Evolutionary conservation across 805 yeast species (phyloP), one percentile per base, ranked within the genome.

Genomic region (Scheffersomyces amazonensis): DNA sequence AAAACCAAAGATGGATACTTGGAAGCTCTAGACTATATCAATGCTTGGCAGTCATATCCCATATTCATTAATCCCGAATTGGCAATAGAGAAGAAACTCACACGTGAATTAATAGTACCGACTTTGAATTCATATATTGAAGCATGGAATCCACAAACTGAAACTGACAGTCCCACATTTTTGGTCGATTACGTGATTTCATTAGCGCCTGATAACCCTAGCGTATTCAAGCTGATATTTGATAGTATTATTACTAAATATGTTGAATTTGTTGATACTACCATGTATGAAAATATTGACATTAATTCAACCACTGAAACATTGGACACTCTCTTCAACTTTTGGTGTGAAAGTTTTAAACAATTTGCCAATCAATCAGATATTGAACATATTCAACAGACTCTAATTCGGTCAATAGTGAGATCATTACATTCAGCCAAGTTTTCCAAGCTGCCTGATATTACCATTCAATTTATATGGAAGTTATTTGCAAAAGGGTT

Each of bases 141-240:
- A 4, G 21, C 35, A 12, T 56, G 61, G 62, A 17, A n/a, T 2
- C 55, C 58, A 4, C 37, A 42, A 4, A 33, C 25, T 7, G 16
- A 31, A 9, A 13, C 3, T 2, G 21, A 21, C 2, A 38, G 47
- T 20, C 58, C 46, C 13, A 33, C 50, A 10, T 39, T 32, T 25
- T 28, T 56, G 12, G 41, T 58, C 1, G 60, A 58, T 36, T 59
- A 52, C 32, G 40, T 56, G 3, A 34, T 49, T 15, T 33, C 51
- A 1, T 39, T 51, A 5, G 39, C 49, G 6, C 34, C 44, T 10
- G 39, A 31, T 2, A 33, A 36, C 8, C 19, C 39, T 10, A 10
- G 33, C 1, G 18, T 10, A 5, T 35, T 48, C 15, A 12, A 7
- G 4, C 37, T 39, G 1, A 21, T 48, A 13, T 16, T 44, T 11